These are phyloP conservation scores for Rutstroemia sydowiana DNA, from an alignment of 2,329 filamentous ascomycete genomes.

Conservation along the genomic window DNA sequence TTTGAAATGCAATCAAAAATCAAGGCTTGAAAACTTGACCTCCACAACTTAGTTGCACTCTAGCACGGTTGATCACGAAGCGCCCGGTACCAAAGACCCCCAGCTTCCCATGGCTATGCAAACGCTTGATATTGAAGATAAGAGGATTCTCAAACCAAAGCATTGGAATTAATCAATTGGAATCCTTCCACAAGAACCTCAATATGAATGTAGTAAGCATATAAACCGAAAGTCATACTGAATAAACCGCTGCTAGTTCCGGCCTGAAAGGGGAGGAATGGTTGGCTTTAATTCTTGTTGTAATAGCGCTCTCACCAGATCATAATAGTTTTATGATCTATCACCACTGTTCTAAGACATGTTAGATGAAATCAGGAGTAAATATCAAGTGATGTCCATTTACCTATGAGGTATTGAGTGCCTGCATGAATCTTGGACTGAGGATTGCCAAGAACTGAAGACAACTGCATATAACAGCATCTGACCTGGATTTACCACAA, in stretches of 20 bases:
- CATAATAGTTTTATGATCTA: neutral
- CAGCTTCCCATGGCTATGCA: too few relatives aligned
- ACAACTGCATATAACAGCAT: neutral
- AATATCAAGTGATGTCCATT: neutral
- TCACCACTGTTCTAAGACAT: neutral
- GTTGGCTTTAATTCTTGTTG: neutral
- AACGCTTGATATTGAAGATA: too few relatives aligned
- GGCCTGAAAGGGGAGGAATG: neutral
- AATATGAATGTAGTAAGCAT: too few relatives aligned
- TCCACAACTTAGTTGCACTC: too few relatives aligned
- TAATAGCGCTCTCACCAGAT: neutral
- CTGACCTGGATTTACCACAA: neutral
- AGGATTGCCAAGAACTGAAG: neutral
- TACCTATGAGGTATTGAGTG: neutral
- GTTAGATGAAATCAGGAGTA: neutral
- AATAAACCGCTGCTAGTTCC: neutral
- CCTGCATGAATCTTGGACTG: neutral
- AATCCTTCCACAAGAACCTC: too few relatives aligned
- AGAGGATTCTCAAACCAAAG: too few relatives aligned
- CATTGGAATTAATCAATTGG: too few relatives aligned
- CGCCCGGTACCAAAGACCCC: too few relatives aligned
- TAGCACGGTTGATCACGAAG: too few relatives aligned
- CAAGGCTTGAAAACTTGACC: too few relatives aligned
- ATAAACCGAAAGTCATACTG: neutral
- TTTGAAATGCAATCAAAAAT: too few relatives aligned